Evolutionary conservation across 441 rosid genomes (phyloP).

Genomic region (Kokia cookei): DNA sequence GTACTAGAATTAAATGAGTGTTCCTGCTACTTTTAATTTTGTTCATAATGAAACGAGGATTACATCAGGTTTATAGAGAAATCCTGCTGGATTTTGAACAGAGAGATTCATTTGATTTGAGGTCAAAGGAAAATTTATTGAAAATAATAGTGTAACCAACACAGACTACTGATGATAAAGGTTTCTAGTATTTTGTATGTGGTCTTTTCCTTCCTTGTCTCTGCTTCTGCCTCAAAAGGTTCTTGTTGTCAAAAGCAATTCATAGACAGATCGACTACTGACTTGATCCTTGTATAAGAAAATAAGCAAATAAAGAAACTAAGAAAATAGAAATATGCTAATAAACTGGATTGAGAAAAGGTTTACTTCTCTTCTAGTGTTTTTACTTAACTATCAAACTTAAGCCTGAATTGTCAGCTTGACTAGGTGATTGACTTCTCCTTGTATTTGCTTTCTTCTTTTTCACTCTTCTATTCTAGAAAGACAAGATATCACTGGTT

Average conservation of each 20-base stretch:
- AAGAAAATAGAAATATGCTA: neutral
- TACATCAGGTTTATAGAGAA: neutral
- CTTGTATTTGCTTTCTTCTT: neutral
- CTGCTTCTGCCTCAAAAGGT: conserved; percentile 1
- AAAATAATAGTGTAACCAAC: neutral
- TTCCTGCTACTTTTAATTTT: neutral
- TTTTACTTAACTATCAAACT: neutral
- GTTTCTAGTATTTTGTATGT: neutral
- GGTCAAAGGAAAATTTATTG: neutral
- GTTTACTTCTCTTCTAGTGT: neutral
- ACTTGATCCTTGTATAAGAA: neutral
- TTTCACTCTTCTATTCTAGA: neutral
- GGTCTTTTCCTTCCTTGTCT: neutral
- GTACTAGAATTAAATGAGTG: neutral
- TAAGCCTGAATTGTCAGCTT: neutral
- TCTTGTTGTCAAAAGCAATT: neutral
- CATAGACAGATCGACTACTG: neutral
- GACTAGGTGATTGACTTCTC: neutral
- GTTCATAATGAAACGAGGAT: neutral
- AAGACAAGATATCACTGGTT: neutral
- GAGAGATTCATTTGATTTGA: neutral
- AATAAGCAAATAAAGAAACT: neutral
- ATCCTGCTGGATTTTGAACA: neutral
- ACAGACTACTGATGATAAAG: neutral
- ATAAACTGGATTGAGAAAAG: neutral